These are phyloP conservation scores for Brassica hybrid DNA, from an alignment of 441 rosid genomes.

Conservation along the genomic window DNA sequence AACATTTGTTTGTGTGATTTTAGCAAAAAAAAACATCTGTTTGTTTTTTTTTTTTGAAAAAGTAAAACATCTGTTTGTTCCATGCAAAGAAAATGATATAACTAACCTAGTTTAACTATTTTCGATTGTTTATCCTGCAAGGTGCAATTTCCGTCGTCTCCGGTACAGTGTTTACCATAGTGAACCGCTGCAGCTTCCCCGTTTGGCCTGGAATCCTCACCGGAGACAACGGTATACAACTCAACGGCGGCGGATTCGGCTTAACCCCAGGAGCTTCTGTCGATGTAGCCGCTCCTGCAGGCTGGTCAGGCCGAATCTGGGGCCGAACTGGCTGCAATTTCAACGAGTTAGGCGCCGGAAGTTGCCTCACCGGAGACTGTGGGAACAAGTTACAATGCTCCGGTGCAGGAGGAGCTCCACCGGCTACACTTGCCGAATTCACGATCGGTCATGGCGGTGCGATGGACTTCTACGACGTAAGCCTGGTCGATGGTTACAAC, in stretches of 20 bases:
- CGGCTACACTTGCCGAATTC: conserved; percentile 48
- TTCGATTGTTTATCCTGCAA: conserved; percentile 5
- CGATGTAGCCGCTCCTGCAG: conserved; percentile 16
- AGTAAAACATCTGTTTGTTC: background rate
- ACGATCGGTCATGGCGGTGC: conserved; percentile 19
- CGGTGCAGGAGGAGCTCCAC: conserved; percentile 47
- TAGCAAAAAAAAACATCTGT: too few species aligned
- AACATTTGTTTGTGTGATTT: background rate
- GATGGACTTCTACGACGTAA: conserved; percentile 44
- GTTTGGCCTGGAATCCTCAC: conserved; percentile 48
- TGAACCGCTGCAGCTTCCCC: conserved; percentile 38
- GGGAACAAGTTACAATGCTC: conserved; percentile 35
- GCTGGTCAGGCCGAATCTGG: conserved; percentile 49
- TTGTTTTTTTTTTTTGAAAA: too few species aligned
- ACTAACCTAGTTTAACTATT: background rate
- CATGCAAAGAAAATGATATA: background rate
- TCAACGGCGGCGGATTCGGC: conserved; percentile 35
- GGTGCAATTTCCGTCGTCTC: conserved; percentile 25
- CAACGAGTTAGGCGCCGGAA: conserved; percentile 38
- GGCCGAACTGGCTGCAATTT: conserved; percentile 43
- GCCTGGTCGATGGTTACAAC: conserved; percentile 20
- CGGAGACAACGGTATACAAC: conserved; percentile 13
- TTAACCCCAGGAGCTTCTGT: conserved; percentile 27
- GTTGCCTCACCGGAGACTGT: conserved; percentile 49
- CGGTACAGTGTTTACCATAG: conserved; percentile 29